Evolutionary conservation across 1,284 basidiomycete genomes (phyloP), one percentile per base, ranked within the genome.

Genomic region (Trametes sp.): DNA sequence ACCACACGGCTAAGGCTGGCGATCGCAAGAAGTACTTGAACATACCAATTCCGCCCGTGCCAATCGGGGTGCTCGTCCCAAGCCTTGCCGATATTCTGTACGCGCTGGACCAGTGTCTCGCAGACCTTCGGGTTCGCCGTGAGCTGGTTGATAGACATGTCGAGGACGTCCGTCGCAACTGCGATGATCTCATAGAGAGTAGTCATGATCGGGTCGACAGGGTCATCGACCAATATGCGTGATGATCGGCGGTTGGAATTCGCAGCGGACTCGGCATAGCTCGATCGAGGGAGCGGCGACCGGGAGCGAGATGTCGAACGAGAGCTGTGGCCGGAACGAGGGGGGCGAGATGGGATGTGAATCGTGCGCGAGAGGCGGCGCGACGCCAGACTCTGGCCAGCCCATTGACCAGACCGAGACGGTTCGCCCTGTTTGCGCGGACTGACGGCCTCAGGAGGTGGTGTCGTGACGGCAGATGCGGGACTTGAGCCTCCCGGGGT

Each of bases 61-160:
- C 97, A 98, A 73, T 98, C 95, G 11, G 96, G 93, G 76, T 98
- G 93, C 59, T 96, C 94, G 72, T 98, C 97, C 98, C 98, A 99
- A 14, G 90, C 88, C 71, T 89, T 92, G 60, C 98, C 98, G 66
- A 98, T 93, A 62, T 84, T 85, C 78, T 98, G 96, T 0, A 98
- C 88, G 59, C 93, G 86, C 71, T 94, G 90, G 33, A 99, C 96
- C 64, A 97, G 86, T 65, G 90, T 85, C 65, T 93, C 90, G 76
- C 95, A 98, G 31, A 89, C 78, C 73, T 95, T 94, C 36, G 96
- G 89, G 62, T 93, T 88, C 6, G 90, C 84, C 0, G 95, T 95
- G 54, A 99, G 87, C 66, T 94, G 88, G 21, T 90, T 83, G 65
- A 97, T 86, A 33, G 94, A 90, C 81, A 94, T 96, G 69, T 98